Base-by-base conservation (phyloP, 2,329 filamentous ascomycete genomes). In the Diaporthe eres region DNA sequence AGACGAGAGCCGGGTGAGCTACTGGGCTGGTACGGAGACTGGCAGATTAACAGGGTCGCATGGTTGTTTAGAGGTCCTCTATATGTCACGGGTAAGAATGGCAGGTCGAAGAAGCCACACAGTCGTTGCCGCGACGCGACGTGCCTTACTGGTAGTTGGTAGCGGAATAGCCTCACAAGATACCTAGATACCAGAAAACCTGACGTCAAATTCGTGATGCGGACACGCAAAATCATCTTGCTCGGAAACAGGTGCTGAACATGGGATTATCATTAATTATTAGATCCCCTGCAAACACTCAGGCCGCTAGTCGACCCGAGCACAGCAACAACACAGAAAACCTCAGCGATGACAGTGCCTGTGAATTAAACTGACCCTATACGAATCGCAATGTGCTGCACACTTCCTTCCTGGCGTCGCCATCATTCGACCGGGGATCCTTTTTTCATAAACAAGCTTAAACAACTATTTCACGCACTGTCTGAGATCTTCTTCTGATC, bases 221-320 rank as follows among this genome's bases (percentile, higher is more conserved):
- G 19, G 49, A 28, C n/a, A 42, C 2, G 19, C 15, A n/a, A n/a
- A 12, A 47, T 8, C 25, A 47, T 1, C 2, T n/a, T n/a, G 15
- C 5, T 39, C 9, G 15, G 34, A 55, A 42, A 31, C 22, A n/a
- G 15, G 15, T 44, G 44, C 47, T 73, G 25, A 44, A 65, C 58
- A 67, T 49, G 19, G 49, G 47, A 77, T 77, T 77, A 77, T 74
- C 47, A 77, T 77, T 77, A 77, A 42, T 55, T 77, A 77, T 77
- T 77, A 77, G 61, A 55, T 77, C 70, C 74, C 53, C 61, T 34
- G 70, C 70, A 75, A 71, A 42, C 49, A 63, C 49, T 61, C 55
- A 34, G 65, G 37, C 53, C 28, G 60, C 47, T 37, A 39, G 28
- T 31, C 28, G 34, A 57, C 49, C 53, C 42, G 53, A 61, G 71